A percentile compares a stretch with the other conserved stretches of the same genome.
These are phyloP conservation scores for Pascua guehoae DNA, from an alignment of 1,284 basidiomycete genomes.

Conservation along the genomic window DNA sequence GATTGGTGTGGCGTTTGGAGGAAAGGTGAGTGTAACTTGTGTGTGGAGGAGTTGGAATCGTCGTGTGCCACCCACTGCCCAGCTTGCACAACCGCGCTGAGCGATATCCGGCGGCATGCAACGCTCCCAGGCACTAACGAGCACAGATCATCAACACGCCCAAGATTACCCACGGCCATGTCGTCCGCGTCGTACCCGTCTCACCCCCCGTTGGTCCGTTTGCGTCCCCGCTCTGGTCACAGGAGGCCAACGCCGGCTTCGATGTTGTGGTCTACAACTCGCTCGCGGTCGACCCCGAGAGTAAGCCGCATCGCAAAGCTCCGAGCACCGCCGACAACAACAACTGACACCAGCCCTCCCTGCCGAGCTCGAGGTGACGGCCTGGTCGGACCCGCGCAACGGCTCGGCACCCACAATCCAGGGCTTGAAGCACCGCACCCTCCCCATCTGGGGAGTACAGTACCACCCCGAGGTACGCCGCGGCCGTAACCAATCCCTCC, in stretches of 20 bases:
- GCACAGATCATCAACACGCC: slow-evolving; percentile 47
- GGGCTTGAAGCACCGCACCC: slow-evolving; percentile 56
- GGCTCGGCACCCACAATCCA: slow-evolving; percentile 41
- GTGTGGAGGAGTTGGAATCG: too few relatives aligned
- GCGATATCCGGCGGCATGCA: neutral
- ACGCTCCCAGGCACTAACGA: too few relatives aligned
- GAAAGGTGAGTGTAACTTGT: slow-evolving; percentile 43
- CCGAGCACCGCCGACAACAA: slow-evolving; percentile 4
- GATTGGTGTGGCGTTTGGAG: slow-evolving; percentile 74
- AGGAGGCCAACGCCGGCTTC: slow-evolving; percentile 48
- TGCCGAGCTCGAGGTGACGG: slow-evolving; percentile 50
- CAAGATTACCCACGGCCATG: slow-evolving; percentile 65
- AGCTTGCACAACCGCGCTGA: too few relatives aligned
- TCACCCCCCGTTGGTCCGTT: slow-evolving; percentile 31
- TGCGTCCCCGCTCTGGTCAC: slow-evolving; percentile 26
- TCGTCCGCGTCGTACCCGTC: slow-evolving; percentile 57
- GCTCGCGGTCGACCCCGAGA: slow-evolving; percentile 50
- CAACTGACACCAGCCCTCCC: slow-evolving; percentile 42
- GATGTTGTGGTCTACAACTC: slow-evolving; percentile 77
- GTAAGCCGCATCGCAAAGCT: slow-evolving; percentile 13
- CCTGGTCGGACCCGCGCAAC: slow-evolving; percentile 43
- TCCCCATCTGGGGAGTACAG: slow-evolving; percentile 89
- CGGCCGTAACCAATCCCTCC: too few relatives aligned
- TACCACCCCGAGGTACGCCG: slow-evolving; percentile 79
- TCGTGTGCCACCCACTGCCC: too few relatives aligned